phyloP scores from a whole-genome alignment of 371 early-diverging fungal genomes.

The Zychaea mexicana region DNA sequence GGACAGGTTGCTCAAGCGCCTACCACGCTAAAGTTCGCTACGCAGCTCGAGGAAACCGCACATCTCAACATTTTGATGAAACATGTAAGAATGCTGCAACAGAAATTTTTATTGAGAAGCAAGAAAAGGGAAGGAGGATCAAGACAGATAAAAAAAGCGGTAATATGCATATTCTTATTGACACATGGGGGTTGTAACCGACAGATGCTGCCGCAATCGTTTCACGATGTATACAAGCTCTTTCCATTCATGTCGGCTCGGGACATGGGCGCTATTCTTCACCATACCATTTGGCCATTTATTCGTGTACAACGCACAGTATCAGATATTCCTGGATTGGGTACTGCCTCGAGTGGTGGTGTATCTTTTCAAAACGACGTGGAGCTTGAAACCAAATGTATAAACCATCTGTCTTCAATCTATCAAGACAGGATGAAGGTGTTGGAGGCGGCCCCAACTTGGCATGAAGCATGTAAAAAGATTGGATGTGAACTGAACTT shows the following conservation, averaged over 20 bases:
- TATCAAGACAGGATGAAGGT: constrained; percentile 21
- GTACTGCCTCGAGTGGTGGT: constrained; percentile 1
- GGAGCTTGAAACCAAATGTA: constrained; percentile 22
- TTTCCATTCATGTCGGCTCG: constrained; percentile 37
- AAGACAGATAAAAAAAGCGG: too few species aligned
- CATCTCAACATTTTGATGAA: constrained; percentile 21
- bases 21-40: constrained; percentile 35
- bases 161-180: too few species aligned
- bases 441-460: constrained; percentile 19
- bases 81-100: too few species aligned
- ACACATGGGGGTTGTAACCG: too few species aligned
- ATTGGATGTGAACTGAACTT: background rate
- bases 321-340: constrained; percentile 11
- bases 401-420: constrained; percentile 15
- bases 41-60: constrained; percentile 44
- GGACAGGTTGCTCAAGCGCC: constrained; percentile 30
- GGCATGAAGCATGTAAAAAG: constrained; percentile 17
- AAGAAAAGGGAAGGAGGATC: too few species aligned
- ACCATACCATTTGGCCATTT: constrained; percentile 41
- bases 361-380: background rate
- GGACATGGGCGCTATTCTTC: constrained; percentile 36
- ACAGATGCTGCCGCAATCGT: constrained; percentile 25
- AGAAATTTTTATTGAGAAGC: too few species aligned
- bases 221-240: constrained; percentile 25
- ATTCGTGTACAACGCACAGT: constrained; percentile 17